phyloP scores from a whole-genome alignment of 2,329 filamentous ascomycete genomes.

The Hypoxylon sp. region DNA sequence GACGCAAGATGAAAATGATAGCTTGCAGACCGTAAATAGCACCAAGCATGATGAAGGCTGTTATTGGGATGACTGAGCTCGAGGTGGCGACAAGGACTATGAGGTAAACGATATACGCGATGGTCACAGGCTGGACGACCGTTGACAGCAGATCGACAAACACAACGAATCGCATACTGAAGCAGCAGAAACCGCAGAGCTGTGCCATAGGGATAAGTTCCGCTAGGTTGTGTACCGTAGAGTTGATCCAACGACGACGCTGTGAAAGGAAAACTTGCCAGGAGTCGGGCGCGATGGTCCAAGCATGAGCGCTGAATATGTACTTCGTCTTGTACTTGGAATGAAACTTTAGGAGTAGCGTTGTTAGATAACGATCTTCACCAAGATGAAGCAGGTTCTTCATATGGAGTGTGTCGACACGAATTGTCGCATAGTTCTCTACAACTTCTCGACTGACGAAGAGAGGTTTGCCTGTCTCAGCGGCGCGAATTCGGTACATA shows the following conservation, averaged over 20 bases:
- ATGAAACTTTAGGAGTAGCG: constrained; percentile 92
- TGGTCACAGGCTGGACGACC: constrained; percentile 89
- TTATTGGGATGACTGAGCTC: constrained; percentile 79
- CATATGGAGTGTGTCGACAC: constrained; percentile 98
- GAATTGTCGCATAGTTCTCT: constrained; percentile 89
- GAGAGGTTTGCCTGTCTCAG: constrained; percentile 93
- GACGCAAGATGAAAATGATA: constrained; percentile 94
- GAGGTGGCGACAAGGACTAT: constrained; percentile 79
- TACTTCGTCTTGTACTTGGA: constrained; percentile 98
- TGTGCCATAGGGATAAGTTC: constrained; percentile 94
- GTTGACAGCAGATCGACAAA: constrained; percentile 95
- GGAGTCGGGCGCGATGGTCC: constrained; percentile 96
- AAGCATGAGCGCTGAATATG: constrained; percentile 90
- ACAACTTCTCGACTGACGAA: constrained; percentile 96
- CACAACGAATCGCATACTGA: constrained; percentile 98
- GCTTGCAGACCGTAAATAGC: constrained; percentile 98
- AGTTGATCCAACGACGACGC: constrained; percentile 99
- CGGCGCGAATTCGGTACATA: constrained; percentile 97
- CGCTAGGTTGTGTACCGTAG: constrained; percentile 96
- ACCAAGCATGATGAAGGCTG: constrained; percentile 89
- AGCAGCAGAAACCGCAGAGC: constrained; percentile 99
- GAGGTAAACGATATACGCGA: constrained; percentile 91
- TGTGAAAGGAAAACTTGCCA: constrained; percentile 97
- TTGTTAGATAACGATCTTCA: constrained; percentile 98
- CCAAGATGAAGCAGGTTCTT: constrained; percentile 97